Conservation (phyloP, 805 yeast genomes). For the Metschnikowia lachancei region DNA sequence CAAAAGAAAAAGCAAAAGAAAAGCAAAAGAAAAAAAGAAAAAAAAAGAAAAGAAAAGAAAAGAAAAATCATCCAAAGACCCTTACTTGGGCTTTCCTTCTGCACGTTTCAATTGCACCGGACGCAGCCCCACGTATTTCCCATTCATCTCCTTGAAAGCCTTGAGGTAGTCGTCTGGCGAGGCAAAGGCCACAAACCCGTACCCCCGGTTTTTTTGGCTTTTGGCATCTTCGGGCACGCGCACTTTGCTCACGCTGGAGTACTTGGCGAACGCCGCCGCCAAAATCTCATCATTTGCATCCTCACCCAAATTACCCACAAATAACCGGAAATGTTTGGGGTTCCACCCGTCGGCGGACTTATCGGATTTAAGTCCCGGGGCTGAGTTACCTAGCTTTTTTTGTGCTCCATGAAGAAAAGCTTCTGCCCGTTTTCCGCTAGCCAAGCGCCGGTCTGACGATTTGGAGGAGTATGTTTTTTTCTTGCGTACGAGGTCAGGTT, state of each 20-base stretch:
- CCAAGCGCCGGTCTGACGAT: constrained; percentile 54
- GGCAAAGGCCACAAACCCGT: constrained; percentile 69
- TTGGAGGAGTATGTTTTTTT: constrained; percentile 33
- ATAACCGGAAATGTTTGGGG: constrained; percentile 65
- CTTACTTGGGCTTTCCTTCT: constrained; percentile 27
- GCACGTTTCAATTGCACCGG: constrained; percentile 72
- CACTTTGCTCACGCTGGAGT: constrained; percentile 53
- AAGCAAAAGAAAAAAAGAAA: not conserved
- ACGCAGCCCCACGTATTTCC: constrained; percentile 70
- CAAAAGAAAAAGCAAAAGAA: too few species aligned
- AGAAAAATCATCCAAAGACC: not conserved
- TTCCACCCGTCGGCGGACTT: constrained; percentile 67
- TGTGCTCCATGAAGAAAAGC: constrained; percentile 15
- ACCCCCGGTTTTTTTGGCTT: constrained; percentile 57
- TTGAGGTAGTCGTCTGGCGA: constrained; percentile 63
- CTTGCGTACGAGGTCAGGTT: constrained; percentile 13
- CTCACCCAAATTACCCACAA: constrained; percentile 70
- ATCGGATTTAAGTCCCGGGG: too few species aligned
- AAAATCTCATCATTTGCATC: constrained; percentile 62
- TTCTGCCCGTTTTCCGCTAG: constrained; percentile 50
- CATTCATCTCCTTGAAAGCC: constrained; percentile 75
- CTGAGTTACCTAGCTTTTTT: not conserved
- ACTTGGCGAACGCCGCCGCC: constrained; percentile 52
- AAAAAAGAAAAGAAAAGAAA: not conserved
- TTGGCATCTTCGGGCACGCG: constrained; percentile 54